phyloP scores from a whole-genome alignment of 1,139 yeast species.

The Debaryomycetaceae sp. region DNA sequence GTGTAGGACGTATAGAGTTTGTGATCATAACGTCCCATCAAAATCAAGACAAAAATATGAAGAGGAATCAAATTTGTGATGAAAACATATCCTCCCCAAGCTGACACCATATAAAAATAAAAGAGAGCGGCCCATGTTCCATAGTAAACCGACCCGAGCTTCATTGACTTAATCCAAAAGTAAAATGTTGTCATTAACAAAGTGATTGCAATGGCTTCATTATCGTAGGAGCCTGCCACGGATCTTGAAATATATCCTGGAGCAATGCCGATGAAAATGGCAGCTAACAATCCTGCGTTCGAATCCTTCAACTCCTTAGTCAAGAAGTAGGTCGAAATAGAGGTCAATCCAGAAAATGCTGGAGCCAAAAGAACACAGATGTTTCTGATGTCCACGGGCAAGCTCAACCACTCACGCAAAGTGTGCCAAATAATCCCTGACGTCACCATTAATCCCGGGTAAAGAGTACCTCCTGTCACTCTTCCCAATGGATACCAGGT shows the following conservation, averaged over 20 bases:
- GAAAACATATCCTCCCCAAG: constrained; percentile 99
- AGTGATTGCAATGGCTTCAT: constrained; percentile 98
- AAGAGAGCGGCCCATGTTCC: constrained; percentile 82
- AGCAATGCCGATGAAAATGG: constrained; percentile 94
- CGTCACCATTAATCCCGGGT: constrained; percentile 98
- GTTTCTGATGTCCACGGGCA: constrained; percentile 93
- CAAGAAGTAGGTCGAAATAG: constrained; percentile 84
- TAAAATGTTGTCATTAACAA: constrained; percentile 92
- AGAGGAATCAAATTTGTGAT: constrained; percentile 96
- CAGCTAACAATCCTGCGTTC: constrained; percentile 88
- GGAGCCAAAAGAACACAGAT: constrained; percentile 96
- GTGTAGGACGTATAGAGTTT: constrained; percentile 86
- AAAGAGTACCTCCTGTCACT: constrained; percentile 97
- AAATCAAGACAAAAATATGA: constrained; percentile 83
- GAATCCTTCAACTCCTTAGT: constrained; percentile 89
- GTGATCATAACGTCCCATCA: constrained; percentile 92
- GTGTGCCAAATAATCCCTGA: constrained; percentile 84
- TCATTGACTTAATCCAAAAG: constrained; percentile 92
- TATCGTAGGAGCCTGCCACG: constrained; percentile 98
- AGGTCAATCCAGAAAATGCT: constrained; percentile 91
- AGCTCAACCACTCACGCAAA: constrained; percentile 57
- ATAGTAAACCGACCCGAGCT: constrained; percentile 83
- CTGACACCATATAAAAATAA: constrained; percentile 98
- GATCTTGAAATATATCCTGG: constrained; percentile 98
- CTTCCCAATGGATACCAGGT: constrained; percentile 99